A percentile compares a stretch with the other conserved stretches of the same genome.
phyloP scores from a whole-genome alignment of 1,284 basidiomycete species.

The Malassezia nana region DNA sequence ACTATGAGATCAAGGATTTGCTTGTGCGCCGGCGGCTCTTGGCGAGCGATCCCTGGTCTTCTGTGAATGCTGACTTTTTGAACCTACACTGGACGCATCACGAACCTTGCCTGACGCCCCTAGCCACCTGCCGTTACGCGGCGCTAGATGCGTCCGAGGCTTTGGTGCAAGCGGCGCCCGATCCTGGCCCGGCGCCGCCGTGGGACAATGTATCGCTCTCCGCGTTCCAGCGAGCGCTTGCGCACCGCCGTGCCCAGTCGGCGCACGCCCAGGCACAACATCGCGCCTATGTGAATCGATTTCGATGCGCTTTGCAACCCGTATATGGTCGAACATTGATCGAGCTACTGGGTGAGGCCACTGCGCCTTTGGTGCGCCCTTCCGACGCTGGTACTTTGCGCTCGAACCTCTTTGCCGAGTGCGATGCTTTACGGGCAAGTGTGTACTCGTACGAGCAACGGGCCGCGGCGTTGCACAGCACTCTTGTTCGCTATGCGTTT shows the following conservation, averaged over 20 bases:
- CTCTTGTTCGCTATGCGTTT: conserved; percentile 69
- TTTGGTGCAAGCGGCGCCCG: conserved; percentile 58
- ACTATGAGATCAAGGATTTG: conserved; percentile 79
- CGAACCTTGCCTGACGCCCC: conserved; percentile 50
- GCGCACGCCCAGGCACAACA: conserved; percentile 61
- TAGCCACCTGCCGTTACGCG: conserved; percentile 56
- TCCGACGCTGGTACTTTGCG: conserved; percentile 51
- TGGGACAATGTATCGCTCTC: conserved; percentile 64
- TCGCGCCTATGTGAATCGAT: conserved; percentile 63
- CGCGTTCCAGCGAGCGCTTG: conserved; percentile 60
- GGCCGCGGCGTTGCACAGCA: conserved; percentile 54
- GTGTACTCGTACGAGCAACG: conserved; percentile 58
- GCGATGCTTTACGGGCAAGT: conserved; percentile 51
- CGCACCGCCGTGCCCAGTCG: conserved; percentile 56
- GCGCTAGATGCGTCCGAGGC: conserved; percentile 64
- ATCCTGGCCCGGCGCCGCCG: conserved; percentile 54
- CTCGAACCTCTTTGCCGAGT: conserved; percentile 53
- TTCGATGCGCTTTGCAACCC: conserved; percentile 60
- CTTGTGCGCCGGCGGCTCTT: conserved; percentile 66
- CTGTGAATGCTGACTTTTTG: conserved; percentile 59
- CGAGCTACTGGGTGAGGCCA: conserved; percentile 10
- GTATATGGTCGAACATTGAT: conserved; percentile 54
- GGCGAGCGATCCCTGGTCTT: conserved; percentile 51
- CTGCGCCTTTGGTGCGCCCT: conserved; percentile 53
- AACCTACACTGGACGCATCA: conserved; percentile 59